Evolutionary conservation across 192 early-diverging fungal genomes (phyloP).

Genomic region (Phycomyces nitens): DNA sequence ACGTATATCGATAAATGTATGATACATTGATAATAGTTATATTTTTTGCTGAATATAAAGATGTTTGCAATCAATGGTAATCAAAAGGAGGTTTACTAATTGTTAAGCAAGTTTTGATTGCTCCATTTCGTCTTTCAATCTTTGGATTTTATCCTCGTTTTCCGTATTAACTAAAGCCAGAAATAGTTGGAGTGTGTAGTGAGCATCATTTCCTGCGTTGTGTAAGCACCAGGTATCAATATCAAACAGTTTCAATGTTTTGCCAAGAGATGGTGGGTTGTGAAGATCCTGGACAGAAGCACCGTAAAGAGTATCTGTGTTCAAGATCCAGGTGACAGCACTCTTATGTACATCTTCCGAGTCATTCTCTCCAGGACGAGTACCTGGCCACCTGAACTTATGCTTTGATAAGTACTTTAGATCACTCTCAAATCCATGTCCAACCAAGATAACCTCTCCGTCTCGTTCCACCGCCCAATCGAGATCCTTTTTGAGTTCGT

Average conservation of each 20-base stretch:
- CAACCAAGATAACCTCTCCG: constrained; percentile 43
- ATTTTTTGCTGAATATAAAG: too few relatives aligned
- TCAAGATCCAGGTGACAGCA: constrained; percentile 25
- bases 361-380: not conserved
- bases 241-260: constrained; percentile 34
- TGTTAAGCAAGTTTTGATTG: not conserved
- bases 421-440: constrained; percentile 50
- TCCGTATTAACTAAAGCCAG: constrained; percentile 7
- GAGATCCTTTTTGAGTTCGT: constrained; percentile 43
- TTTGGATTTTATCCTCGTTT: not conserved
- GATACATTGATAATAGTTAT: too few relatives aligned
- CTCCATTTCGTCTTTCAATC: not conserved
- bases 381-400: constrained; percentile 16
- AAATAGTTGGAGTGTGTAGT: constrained; percentile 48
- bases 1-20: too few relatives aligned
- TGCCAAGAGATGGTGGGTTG: constrained; percentile 36
- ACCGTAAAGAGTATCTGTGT: constrained; percentile 45
- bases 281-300: constrained; percentile 34
- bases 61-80: too few relatives aligned
- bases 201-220: constrained; percentile 58
- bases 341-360: constrained; percentile 7
- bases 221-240: constrained; percentile 51
- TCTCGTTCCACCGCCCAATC: constrained; percentile 31
- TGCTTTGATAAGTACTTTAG: constrained; percentile 36
- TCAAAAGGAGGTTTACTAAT: too few relatives aligned